phyloP scores from a whole-genome alignment of 495 filamentous ascomycete species.

The Penicilliopsis zonata region DNA sequence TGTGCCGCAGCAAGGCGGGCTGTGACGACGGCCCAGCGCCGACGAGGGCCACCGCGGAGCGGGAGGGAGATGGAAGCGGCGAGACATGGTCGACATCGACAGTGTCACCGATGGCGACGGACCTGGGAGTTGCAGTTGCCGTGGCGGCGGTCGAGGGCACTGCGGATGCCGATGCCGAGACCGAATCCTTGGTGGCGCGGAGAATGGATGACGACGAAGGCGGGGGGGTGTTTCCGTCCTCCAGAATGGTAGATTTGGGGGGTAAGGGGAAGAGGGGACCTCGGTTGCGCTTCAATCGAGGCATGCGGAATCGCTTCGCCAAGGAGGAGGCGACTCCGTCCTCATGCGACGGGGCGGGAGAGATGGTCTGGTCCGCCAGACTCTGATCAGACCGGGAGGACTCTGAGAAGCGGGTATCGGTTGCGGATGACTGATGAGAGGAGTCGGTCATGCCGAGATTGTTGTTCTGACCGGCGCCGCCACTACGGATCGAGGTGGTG shows the following conservation, averaged over 20 bases:
- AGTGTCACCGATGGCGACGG: slow-evolving; percentile 15
- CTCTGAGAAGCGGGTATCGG: slow-evolving; percentile 67
- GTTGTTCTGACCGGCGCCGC: slow-evolving; percentile 51
- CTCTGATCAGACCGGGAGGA: slow-evolving; percentile 87
- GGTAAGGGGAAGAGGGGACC: slow-evolving; percentile 82
- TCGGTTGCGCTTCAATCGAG: slow-evolving; percentile 70
- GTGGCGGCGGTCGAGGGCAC: slow-evolving; percentile 16
- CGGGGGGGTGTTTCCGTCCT: too few relatives aligned
- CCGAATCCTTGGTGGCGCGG: slow-evolving; percentile 6
- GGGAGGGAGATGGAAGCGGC: slow-evolving; percentile 45
- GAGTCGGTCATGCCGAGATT: slow-evolving; percentile 52
- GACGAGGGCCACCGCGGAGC: slow-evolving; percentile 33
- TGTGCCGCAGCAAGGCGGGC: slow-evolving; percentile 39
- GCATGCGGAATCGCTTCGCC: slow-evolving; percentile 67
- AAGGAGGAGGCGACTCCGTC: slow-evolving; percentile 38
- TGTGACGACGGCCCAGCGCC: slow-evolving; percentile 14
- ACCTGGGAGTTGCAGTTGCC: slow-evolving; percentile 10
- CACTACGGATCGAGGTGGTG: slow-evolving; percentile 33
- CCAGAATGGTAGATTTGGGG: too few relatives aligned
- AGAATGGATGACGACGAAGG: slow-evolving; percentile 9
- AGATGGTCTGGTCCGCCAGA: slow-evolving; percentile 58
- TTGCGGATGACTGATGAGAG: slow-evolving; percentile 52
- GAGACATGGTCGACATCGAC: slow-evolving; percentile 30
- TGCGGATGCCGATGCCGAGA: slow-evolving; percentile 13
- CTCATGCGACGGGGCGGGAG: slow-evolving; percentile 15